These are phyloP conservation scores for Sclerotinia glacialis DNA, from an alignment of 2,329 filamentous ascomycete genomes.

Conservation along the genomic window DNA sequence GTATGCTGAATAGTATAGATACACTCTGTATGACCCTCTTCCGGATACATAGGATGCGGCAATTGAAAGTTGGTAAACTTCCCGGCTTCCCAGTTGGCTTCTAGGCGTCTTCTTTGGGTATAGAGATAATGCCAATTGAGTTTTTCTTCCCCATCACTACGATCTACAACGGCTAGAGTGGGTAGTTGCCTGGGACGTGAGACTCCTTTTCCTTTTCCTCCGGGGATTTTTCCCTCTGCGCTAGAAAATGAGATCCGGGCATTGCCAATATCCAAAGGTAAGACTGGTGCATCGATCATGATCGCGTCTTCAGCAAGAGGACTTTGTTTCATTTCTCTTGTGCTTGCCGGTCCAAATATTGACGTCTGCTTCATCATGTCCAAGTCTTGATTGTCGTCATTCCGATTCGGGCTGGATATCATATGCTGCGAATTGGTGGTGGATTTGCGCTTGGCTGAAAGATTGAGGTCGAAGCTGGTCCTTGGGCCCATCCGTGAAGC, in stretches of 20 bases:
- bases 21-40: constrained; percentile 86
- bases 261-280: not conserved
- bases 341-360: constrained; percentile 32
- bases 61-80: constrained; percentile 84
- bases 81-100: constrained; percentile 87
- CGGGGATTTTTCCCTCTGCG: not conserved
- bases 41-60: constrained; percentile 74
- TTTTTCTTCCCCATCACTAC: constrained; percentile 52
- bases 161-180: constrained; percentile 49
- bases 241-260: not conserved
- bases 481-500: constrained; percentile 15
- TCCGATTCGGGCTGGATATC: constrained; percentile 37
- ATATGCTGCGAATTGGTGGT: constrained; percentile 42
- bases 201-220: constrained; percentile 7
- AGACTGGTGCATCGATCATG: constrained; percentile 17
- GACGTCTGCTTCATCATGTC: constrained; percentile 44
- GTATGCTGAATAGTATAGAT: constrained; percentile 94
- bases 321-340: constrained; percentile 14
- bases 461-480: constrained; percentile 45
- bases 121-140: constrained; percentile 95
- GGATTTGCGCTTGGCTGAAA: constrained; percentile 54
- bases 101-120: constrained; percentile 77
- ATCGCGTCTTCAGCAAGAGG: constrained; percentile 13
- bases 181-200: constrained; percentile 28
- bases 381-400: constrained; percentile 42